Conservation (phyloP, 805 yeast species). For the Lipomyces lipofer region DNA sequence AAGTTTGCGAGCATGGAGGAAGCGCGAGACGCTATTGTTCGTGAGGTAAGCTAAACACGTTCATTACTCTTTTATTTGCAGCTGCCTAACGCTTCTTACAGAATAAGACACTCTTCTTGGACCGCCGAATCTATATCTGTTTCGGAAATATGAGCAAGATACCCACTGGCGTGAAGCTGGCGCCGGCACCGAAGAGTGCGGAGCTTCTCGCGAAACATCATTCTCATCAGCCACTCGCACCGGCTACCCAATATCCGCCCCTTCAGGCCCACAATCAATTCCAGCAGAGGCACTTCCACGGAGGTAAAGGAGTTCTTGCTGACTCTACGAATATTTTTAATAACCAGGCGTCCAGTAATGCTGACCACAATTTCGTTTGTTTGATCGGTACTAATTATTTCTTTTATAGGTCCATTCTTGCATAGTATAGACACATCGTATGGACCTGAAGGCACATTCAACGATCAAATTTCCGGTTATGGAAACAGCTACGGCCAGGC, state of each 20-base stretch:
- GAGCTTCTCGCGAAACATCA: not conserved
- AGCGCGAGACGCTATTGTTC: slow-evolving; percentile 24
- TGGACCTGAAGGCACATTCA: too few species aligned
- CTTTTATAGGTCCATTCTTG: too few species aligned
- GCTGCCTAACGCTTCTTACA: too few species aligned
- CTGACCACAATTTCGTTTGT: too few species aligned
- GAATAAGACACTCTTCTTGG: slow-evolving; percentile 27
- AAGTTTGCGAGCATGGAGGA: slow-evolving; percentile 20
- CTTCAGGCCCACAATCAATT: not conserved
- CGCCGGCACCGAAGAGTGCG: slow-evolving; percentile 28
- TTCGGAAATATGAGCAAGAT: slow-evolving; percentile 19
- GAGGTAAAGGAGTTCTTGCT: not conserved
- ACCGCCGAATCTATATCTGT: slow-evolving; percentile 25
- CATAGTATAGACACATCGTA: too few species aligned
- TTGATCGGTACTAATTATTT: too few species aligned
- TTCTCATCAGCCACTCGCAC: not conserved
- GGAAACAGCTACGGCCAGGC: too few species aligned
- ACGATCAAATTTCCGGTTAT: too few species aligned
- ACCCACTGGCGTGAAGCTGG: slow-evolving; percentile 25
- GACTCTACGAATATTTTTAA: not conserved
- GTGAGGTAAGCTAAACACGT: slow-evolving; percentile 24
- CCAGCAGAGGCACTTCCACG: not conserved
- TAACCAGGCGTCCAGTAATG: not conserved
- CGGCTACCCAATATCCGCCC: not conserved
- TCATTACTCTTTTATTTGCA: too few species aligned